Conservation (phyloP, 2,329 filamentous ascomycete species). For the Stemphylium lycopersici region DNA sequence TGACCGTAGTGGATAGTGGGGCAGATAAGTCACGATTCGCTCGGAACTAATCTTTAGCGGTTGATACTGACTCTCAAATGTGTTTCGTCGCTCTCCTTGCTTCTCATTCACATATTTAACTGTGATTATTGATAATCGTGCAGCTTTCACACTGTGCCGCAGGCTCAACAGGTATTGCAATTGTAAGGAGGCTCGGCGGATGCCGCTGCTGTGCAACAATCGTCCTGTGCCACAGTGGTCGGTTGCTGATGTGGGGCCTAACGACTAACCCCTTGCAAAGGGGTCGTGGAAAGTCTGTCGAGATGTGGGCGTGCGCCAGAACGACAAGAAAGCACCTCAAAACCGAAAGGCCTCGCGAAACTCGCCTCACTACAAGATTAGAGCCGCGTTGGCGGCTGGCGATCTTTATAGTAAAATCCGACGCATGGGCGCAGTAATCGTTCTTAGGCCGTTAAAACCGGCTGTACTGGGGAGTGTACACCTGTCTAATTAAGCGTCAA, state of each 20-base stretch:
- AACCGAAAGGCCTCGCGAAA: too few relatives aligned
- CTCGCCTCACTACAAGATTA: not conserved
- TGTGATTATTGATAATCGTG: not conserved
- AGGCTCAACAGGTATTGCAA: not conserved
- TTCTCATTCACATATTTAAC: not conserved
- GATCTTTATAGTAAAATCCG: too few relatives aligned
- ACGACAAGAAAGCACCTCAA: not conserved
- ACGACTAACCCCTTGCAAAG: not conserved
- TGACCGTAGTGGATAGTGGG: slow-evolving; percentile 2
- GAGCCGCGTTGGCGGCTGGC: not conserved
- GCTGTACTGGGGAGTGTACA: not conserved
- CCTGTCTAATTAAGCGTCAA: not conserved
- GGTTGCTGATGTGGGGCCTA: not conserved
- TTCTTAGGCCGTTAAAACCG: too few relatives aligned
- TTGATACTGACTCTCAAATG: slow-evolving; percentile 3
- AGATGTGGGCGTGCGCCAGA: not conserved
- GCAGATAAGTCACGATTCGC: not conserved
- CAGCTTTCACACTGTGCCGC: slow-evolving; percentile 2
- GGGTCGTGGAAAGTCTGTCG: not conserved
- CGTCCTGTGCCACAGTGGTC: not conserved
- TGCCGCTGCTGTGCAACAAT: not conserved
- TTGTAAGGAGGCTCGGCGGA: not conserved
- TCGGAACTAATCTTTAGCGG: not conserved
- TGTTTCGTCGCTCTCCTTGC: not conserved
- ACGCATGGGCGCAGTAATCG: too few relatives aligned